Conservation (phyloP, 108 stramenopile genomes). For the Cyclotella cryptica region DNA sequence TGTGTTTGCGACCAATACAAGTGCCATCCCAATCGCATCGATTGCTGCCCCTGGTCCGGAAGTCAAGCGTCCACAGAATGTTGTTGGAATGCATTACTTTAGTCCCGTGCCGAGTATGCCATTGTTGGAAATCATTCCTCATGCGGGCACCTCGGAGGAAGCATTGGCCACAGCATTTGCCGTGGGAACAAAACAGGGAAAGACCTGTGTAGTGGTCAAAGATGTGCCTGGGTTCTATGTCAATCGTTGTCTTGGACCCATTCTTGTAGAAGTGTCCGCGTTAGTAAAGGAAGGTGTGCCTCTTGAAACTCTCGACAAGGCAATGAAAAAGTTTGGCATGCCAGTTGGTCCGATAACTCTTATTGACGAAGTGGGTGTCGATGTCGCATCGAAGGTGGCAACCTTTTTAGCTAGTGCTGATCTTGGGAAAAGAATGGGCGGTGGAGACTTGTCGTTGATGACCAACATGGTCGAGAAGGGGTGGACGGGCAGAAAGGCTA, state of each 20-base stretch:
- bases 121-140: slow-evolving; percentile 98
- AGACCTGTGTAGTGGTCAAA: slow-evolving; percentile 97
- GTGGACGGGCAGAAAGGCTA: slow-evolving; percentile 95
- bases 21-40: slow-evolving; percentile 96
- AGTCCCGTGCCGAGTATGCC: slow-evolving; percentile 99
- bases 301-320: slow-evolving; percentile 90
- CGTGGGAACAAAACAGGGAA: slow-evolving; percentile 98
- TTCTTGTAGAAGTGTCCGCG: slow-evolving; percentile 90
- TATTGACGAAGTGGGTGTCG: slow-evolving; percentile 92
- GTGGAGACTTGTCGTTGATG: slow-evolving; percentile 93
- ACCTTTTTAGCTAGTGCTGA: slow-evolving; percentile 93
- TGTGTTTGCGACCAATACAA: slow-evolving; percentile 98
- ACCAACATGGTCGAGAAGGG: slow-evolving; percentile 95
- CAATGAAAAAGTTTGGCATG: slow-evolving; percentile 94
- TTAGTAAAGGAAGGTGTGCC: slow-evolving; percentile 87
- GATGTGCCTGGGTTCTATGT: slow-evolving; percentile 99
- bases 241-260: slow-evolving; percentile 98
- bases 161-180: slow-evolving; percentile 92
- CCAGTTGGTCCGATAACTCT: slow-evolving; percentile 90
- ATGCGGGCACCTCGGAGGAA: slow-evolving; percentile 86
- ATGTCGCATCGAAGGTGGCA: slow-evolving; percentile 94
- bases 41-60: slow-evolving; percentile 89
- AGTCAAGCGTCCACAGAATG: slow-evolving; percentile 89
- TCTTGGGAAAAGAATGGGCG: slow-evolving; percentile 94
- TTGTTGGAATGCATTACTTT: slow-evolving; percentile 99